Base-by-base conservation (phyloP, 1,139 yeast species). In the Sugiyamaella castrensis region DNA sequence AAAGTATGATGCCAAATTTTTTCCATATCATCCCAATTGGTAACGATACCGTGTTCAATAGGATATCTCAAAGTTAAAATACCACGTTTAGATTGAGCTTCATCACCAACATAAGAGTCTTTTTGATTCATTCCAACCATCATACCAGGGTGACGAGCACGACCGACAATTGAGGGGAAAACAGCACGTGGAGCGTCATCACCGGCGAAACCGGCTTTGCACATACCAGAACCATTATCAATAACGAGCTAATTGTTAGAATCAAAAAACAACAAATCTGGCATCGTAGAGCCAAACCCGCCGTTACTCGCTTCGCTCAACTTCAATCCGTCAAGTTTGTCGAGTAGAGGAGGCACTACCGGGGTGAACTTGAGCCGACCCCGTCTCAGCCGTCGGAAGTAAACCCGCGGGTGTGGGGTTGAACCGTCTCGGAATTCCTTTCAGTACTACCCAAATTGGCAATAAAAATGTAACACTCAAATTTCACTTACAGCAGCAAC, bases 171-270 rank as follows among this genome's bases (percentile, higher is more conserved):
- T 59, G 98, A 92, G 70, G 98, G 98, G 91, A 92, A 92, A 67
- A 92, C 98, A 68, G 98, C 98, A 77, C 97, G 87, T 73, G 98
- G 98, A 62, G 98, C 98, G 79, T 92, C 98, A 73, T 92, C 98
- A 80, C 98, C 98, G 82, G 98, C 98, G 75, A 91, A 92, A 79
- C 98, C 98, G 94, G 98, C 98, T 76, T 92, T 92, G 84, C 98
- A 92, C 98, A 92, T 92, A 84, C 98, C 98, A 72, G 98, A 92
- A 81, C 98, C 98, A 79, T 92, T 92, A 75, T 92, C 98, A 77
- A 92, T 92, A 80, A 92, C 98, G 78, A 86, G 85, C 46, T 43
- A 27, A 8, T n/a, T 16, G 46, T 43, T 43, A 28, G 46, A 28
- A n/a, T n/a, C n/a, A n/a, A 12, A n/a, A 5, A 6, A n/a, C 15